phyloP scores from a whole-genome alignment of 306 rosid species.

The Geum urbanum region DNA sequence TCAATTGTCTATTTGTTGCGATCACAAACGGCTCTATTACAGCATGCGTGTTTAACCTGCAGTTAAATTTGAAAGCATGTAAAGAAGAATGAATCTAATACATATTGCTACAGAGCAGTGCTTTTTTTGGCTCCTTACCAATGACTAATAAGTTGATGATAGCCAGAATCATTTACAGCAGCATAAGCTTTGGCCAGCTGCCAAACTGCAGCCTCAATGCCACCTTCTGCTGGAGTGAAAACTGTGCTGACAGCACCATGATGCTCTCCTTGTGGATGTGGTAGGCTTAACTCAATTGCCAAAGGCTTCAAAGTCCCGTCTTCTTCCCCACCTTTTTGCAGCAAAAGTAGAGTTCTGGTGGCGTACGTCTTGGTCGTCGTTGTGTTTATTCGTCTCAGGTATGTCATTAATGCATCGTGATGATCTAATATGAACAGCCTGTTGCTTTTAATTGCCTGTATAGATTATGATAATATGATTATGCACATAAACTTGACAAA shows the following conservation, averaged over 20 bases:
- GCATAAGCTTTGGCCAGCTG: constrained; percentile 90
- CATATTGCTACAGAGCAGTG: constrained; percentile 1
- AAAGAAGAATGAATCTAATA: constrained; percentile 13
- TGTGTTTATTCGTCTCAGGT: constrained; percentile 69
- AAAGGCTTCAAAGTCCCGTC: constrained; percentile 77
- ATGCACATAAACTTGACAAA: neutral
- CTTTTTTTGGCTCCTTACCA: constrained; percentile 47
- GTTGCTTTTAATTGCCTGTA: constrained; percentile 60
- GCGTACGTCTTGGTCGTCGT: constrained; percentile 79
- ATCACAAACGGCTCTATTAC: constrained; percentile 90
- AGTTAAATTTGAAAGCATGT: constrained; percentile 14
- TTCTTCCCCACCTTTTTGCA: constrained; percentile 73
- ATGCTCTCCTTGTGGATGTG: constrained; percentile 75
- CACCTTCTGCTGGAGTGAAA: constrained; percentile 56
- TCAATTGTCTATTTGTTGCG: constrained; percentile 74
- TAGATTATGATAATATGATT: neutral
- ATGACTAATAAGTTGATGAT: constrained; percentile 90
- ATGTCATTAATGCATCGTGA: constrained; percentile 80
- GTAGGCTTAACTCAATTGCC: constrained; percentile 88
- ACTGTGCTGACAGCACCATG: constrained; percentile 75
- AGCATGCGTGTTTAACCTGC: constrained; percentile 90
- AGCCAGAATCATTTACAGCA: constrained; percentile 88
- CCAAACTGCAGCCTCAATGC: constrained; percentile 71
- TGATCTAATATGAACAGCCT: constrained; percentile 76
- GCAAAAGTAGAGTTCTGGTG: constrained; percentile 66